A percentile compares a stretch with the other conserved stretches of the same genome.
These are phyloP conservation scores for Paramyrothecium roridum DNA, from an alignment of 2,329 filamentous ascomycete species.

Conservation along the genomic window DNA sequence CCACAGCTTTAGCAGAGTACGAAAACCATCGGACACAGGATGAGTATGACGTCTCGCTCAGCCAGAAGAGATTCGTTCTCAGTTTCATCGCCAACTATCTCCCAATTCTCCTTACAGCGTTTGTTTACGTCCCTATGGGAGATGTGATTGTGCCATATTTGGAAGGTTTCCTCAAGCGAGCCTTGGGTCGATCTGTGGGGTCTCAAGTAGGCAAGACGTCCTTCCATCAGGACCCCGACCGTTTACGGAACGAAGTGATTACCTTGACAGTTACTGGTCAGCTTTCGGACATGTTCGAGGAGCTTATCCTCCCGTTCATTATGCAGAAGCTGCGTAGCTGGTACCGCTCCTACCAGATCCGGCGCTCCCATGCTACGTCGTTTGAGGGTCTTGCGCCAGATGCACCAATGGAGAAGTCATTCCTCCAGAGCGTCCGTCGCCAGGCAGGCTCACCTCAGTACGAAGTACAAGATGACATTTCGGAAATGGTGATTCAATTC, in stretches of 20 bases:
- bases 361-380: slow-evolving; percentile 33
- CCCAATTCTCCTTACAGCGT: slow-evolving; percentile 72
- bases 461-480: slow-evolving; percentile 69
- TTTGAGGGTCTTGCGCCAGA: slow-evolving; percentile 51
- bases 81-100: slow-evolving; percentile 81
- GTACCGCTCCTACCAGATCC: slow-evolving; percentile 38
- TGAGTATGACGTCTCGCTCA: slow-evolving; percentile 65
- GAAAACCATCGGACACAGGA: slow-evolving; percentile 75
- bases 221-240: slow-evolving; percentile 63
- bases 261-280: slow-evolving; percentile 73
- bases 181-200: slow-evolving; percentile 23
- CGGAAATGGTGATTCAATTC: slow-evolving; percentile 72
- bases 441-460: slow-evolving; percentile 67
- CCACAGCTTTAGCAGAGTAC: slow-evolving; percentile 61
- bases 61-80: slow-evolving; percentile 72
- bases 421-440: slow-evolving; percentile 61
- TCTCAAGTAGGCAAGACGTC: slow-evolving; percentile 45
- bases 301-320: slow-evolving; percentile 66
- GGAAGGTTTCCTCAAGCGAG: slow-evolving; percentile 53
- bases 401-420: slow-evolving; percentile 58
- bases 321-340: slow-evolving; percentile 54
- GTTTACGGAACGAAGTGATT: slow-evolving; percentile 70
- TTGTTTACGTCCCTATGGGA: slow-evolving; percentile 76
- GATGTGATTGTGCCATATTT: slow-evolving; percentile 64
- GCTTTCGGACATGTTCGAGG: slow-evolving; percentile 67